Percentiles rank a stretch among this genome's conserved stretches.
These are phyloP conservation scores for Pneumocystis oryctolagi DNA, from an alignment of 1,139 yeast species.

Conservation along the genomic window DNA sequence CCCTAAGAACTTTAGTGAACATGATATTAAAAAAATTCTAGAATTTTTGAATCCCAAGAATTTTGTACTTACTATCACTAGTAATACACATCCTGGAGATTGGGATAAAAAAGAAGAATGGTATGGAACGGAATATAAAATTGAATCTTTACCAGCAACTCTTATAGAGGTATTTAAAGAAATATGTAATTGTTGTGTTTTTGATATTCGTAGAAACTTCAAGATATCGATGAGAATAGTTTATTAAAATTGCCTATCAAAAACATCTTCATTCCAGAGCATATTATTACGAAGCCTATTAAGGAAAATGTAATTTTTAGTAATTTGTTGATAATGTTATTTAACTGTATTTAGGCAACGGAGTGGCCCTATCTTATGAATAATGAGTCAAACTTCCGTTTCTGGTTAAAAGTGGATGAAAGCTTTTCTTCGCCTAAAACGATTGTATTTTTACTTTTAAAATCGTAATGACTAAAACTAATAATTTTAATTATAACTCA, in stretches of 20 bases:
- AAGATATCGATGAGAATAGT: conserved; percentile 25
- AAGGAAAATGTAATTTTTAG: not conserved
- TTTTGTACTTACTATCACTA: conserved; percentile 37
- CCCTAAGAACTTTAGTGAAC: conserved; percentile 44
- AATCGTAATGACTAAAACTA: not conserved
- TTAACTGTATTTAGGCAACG: not conserved
- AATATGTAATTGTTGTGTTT: conserved; percentile 27
- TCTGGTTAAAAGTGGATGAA: conserved; percentile 90
- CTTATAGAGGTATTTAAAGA: not conserved
- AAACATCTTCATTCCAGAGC: conserved; percentile 68
- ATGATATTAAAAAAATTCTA: conserved; percentile 38
- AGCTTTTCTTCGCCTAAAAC: conserved; percentile 83
- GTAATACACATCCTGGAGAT: conserved; percentile 23
- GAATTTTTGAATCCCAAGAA: conserved; percentile 41
- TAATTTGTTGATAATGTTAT: not conserved
- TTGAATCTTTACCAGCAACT: conserved; percentile 20
- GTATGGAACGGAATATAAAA: conserved; percentile 76
- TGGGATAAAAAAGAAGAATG: conserved; percentile 46
- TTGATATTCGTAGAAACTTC: conserved; percentile 28
- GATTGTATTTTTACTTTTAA: conserved; percentile 45
- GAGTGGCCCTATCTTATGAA: conserved; percentile 24
- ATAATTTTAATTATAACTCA: not conserved
- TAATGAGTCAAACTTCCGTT: conserved; percentile 30
- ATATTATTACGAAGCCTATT: conserved; percentile 37
- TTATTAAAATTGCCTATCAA: conserved; percentile 48